Base-by-base conservation (phyloP, 352 stramenopile genomes). In the Globisporangium abappressorium region DNA sequence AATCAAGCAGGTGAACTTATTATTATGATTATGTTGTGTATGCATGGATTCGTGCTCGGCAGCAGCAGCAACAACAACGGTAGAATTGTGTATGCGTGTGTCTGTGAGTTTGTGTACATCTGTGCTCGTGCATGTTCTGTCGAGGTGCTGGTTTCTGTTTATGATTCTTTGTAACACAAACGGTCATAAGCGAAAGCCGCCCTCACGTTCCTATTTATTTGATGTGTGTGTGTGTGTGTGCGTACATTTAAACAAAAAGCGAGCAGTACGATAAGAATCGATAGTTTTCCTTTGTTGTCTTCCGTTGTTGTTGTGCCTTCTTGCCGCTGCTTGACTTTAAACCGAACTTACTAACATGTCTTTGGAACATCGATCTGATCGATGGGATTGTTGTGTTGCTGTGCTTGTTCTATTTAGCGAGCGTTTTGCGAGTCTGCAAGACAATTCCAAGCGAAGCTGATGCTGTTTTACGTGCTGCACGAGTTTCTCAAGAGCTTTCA, bases 381-480 rank as follows among this genome's bases (percentile, higher is more conserved):
- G 30, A 24, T 43, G 26, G 51, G 36, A 14, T 41, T 56, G 3
- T 47, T 63, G 53, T 57, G 34, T 22, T 41, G 43, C 62, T 70
- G 57, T 66, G 1, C 66, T 12, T 74, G 22, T 71, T 64, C 62
- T 59, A 34, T 76, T 36, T 71, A 93, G 84, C 66, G 81, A 75
- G 83, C 83, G 9, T 66, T 89, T 55, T 75, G 76, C 38, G 85
- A 95, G 12, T 77, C 75, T 9, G 68, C 79, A 34, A 70, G 78
- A 49, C 82, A 87, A 58, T 93, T 93, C 65, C 83, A 93, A 58
- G 72, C 81, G 59, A 95, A 93, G 68, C 62, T 95, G 38, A 95
- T 95, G 87, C 76, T 95, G 12, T 90, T 95, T 53, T 95, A 95
- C 83, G 75, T 94, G 53, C 76, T 95, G 36, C 85, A 95, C 70